These are phyloP conservation scores for Penicillium atrosanguineum DNA, from an alignment of 495 filamentous ascomycete genomes.

Conservation along the genomic window DNA sequence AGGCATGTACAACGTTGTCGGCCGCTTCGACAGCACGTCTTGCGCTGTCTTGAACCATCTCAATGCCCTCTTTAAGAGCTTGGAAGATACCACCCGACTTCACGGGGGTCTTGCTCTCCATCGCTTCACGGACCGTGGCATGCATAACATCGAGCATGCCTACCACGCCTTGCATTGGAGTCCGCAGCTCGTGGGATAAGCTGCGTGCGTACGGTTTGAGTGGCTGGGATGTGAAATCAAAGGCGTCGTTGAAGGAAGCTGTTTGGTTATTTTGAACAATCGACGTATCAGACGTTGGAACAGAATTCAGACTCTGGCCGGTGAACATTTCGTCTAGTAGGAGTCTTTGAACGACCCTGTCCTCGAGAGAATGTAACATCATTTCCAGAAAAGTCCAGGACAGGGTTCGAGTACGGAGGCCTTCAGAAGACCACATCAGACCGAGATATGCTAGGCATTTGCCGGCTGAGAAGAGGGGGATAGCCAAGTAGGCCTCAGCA, in stretches of 20 bases:
- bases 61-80: constrained; percentile 68
- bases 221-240: constrained; percentile 54
- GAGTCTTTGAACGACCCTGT: constrained; percentile 62
- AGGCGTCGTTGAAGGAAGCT: constrained; percentile 18
- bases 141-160: constrained; percentile 88
- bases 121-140: constrained; percentile 70
- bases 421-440: constrained; percentile 68
- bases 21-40: constrained; percentile 76
- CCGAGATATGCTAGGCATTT: constrained; percentile 75
- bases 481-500: constrained; percentile 67
- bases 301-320: not conserved
- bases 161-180: constrained; percentile 83
- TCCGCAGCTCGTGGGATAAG: constrained; percentile 76
- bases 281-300: constrained; percentile 10
- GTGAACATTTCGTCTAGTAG: constrained; percentile 10
- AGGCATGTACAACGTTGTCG: constrained; percentile 85
- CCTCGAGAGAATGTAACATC: constrained; percentile 73
- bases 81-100: constrained; percentile 56
- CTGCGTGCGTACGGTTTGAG: constrained; percentile 77
- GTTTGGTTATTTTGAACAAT: constrained; percentile 38
- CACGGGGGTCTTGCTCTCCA: constrained; percentile 52
- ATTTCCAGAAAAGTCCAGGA: constrained; percentile 73
- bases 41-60: constrained; percentile 79
- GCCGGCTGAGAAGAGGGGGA: constrained; percentile 68
- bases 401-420: constrained; percentile 52